Evolutionary conservation across 2,329 filamentous ascomycete species (phyloP).

Genomic region (Venturia effusa): DNA sequence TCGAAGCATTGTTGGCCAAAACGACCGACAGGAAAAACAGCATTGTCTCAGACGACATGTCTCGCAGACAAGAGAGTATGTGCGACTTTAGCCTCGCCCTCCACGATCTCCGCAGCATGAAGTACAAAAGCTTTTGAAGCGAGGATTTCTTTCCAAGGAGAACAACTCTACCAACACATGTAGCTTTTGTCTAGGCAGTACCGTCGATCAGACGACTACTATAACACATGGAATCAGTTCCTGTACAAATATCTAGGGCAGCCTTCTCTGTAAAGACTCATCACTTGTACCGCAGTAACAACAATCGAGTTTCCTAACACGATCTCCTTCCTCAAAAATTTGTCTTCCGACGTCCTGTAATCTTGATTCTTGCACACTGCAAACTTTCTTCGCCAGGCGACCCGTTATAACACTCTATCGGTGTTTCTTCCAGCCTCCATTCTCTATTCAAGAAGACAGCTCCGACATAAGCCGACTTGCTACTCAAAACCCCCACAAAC

Average conservation of each 20-base stretch:
- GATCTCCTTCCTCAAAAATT: too few species aligned
- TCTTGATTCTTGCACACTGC: not conserved
- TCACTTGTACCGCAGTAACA: too few species aligned
- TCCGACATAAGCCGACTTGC: not conserved
- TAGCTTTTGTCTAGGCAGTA: not conserved
- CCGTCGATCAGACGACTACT: not conserved
- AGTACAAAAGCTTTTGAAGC: not conserved
- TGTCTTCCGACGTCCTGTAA: too few species aligned
- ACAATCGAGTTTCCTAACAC: too few species aligned
- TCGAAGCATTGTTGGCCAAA: not conserved
- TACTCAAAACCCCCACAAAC: not conserved
- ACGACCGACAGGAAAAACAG: not conserved
- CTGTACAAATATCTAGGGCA: not conserved
- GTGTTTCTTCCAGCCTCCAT: not conserved
- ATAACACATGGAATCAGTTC: not conserved
- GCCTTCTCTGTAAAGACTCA: too few species aligned
- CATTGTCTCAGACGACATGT: not conserved
- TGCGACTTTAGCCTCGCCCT: not conserved
- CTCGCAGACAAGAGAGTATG: not conserved
- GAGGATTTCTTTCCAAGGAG: not conserved
- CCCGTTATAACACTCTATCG: not conserved
- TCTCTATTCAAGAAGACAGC: not conserved
- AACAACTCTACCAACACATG: not conserved
- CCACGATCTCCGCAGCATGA: not conserved
- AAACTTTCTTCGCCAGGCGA: too few species aligned